Conservation (phyloP, 768 basidiomycete species). For the Lentinula sp. region DNA sequence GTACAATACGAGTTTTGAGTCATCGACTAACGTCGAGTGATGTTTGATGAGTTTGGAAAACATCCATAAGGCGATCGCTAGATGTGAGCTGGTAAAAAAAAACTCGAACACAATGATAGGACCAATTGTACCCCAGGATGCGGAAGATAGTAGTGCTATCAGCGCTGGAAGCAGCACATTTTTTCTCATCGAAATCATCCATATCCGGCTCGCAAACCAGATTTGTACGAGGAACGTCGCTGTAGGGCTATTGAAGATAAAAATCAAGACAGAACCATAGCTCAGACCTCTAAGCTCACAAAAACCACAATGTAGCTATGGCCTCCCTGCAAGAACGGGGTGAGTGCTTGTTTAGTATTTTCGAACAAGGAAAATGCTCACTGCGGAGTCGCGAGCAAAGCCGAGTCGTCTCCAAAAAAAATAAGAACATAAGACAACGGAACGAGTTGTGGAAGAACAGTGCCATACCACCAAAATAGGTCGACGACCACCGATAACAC, state of each 20-base stretch:
- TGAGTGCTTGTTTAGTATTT: not conserved
- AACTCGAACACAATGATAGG: too few species aligned
- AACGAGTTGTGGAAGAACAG: not conserved
- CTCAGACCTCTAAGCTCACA: not conserved
- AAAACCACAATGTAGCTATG: not conserved
- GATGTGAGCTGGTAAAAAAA: not conserved
- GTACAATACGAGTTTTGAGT: not conserved
- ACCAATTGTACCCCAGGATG: not conserved
- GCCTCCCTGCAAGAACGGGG: not conserved
- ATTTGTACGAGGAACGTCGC: not conserved
- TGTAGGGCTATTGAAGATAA: not conserved
- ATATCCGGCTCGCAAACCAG: not conserved
- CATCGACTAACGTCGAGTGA: not conserved
- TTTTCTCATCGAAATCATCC: not conserved
- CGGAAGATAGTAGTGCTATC: not conserved
- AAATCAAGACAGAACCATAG: not conserved
- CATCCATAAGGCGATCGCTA: conserved; percentile 1
- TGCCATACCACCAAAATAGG: not conserved
- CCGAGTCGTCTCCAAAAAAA: not conserved
- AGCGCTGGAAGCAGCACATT: not conserved
- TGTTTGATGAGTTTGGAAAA: not conserved
- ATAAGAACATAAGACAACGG: not conserved
- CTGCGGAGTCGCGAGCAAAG: not conserved
- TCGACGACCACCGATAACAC: not conserved
- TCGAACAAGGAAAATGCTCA: not conserved